Evolutionary conservation across 768 basidiomycete species (phyloP).

Genomic region (Naganishia antarctica): DNA sequence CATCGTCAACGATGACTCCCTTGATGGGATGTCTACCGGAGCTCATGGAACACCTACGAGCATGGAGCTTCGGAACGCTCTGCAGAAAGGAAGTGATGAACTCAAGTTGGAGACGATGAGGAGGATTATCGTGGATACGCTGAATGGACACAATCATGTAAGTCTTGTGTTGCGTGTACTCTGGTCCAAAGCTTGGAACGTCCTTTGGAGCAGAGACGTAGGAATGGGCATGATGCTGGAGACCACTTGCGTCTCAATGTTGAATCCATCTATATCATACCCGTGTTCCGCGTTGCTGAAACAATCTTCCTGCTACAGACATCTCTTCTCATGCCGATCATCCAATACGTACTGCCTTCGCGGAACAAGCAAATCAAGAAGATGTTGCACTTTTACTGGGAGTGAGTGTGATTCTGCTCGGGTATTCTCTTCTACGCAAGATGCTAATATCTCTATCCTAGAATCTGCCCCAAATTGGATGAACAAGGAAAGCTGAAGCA

Average conservation of each 20-base stretch:
- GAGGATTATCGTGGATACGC: constrained; percentile 84
- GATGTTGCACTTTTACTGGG: constrained; percentile 58
- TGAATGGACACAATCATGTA: constrained; percentile 91
- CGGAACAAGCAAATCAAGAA: constrained; percentile 96
- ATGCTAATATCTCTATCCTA: constrained; percentile 43
- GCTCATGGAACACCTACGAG: constrained; percentile 64
- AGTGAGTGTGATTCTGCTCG: constrained; percentile 41
- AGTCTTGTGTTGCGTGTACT: too few species aligned
- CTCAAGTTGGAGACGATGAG: constrained; percentile 94
- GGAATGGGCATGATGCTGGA: too few species aligned
- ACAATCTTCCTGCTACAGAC: constrained; percentile 65
- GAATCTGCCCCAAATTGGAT: constrained; percentile 92
- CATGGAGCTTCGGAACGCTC: constrained; percentile 69
- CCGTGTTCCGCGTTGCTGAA: too few species aligned
- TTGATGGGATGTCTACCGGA: constrained; percentile 49
- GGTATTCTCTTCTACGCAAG: background rate
- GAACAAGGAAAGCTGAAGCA: constrained; percentile 96
- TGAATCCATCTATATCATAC: too few species aligned
- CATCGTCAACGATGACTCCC: constrained; percentile 49
- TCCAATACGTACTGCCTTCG: constrained; percentile 94
- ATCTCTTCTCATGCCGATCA: constrained; percentile 92
- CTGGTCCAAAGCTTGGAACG: too few species aligned
- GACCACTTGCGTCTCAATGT: too few species aligned
- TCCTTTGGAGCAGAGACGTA: too few species aligned
- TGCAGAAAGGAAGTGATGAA: constrained; percentile 95